Evolutionary conservation across 1,284 basidiomycete genomes (phyloP), one percentile per base, ranked within the genome.

Genomic region (Afroboletus lepidellus): DNA sequence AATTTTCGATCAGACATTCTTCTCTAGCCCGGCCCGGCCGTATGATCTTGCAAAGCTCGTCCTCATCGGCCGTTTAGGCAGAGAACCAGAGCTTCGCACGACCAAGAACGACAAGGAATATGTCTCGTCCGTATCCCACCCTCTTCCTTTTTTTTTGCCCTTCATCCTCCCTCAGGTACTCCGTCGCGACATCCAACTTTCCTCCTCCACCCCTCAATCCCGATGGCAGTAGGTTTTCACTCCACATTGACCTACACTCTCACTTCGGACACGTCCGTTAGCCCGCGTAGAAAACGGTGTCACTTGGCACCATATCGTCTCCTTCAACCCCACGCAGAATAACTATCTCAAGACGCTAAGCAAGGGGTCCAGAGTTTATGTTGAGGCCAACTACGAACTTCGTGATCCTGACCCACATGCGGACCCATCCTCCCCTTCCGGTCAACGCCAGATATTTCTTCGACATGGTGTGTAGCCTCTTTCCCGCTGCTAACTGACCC

Each of bases 41-140:
- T 64, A 75, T 47, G 85, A 90, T 66, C 62, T 93, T 44, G 79
- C 90, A 20, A 90, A 86, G 69, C 77, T 94, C 53, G 78, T 78
- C 24, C 83, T 94, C 55, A 74, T 94, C 62, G 91, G 91, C 37
- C 80, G 81, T 47, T 71, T 94, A 42, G 81, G 79, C 24, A 83
- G 65, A 62, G 84, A 87, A 44, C 88, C 91, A 41, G 87, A 90
- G 64, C 65, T 81, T 34, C 81, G 82, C 48, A 73, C 72, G 39
- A 85, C 88, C 2, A 88, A 80, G 71, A 82, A 74, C 52, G 84
- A 90, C 57, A 85, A 83, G 64, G 87, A 92, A 78, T 94, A 83
- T 57, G 74, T 90, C 36, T 68, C 77, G 88, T 91, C 61, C 55
- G 86, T 78, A 3, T 56, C 38, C 0, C 23, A 11, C 41, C 30